Evolutionary conservation across 768 basidiomycete species (phyloP).

Genomic region (Suillus ampliporus): DNA sequence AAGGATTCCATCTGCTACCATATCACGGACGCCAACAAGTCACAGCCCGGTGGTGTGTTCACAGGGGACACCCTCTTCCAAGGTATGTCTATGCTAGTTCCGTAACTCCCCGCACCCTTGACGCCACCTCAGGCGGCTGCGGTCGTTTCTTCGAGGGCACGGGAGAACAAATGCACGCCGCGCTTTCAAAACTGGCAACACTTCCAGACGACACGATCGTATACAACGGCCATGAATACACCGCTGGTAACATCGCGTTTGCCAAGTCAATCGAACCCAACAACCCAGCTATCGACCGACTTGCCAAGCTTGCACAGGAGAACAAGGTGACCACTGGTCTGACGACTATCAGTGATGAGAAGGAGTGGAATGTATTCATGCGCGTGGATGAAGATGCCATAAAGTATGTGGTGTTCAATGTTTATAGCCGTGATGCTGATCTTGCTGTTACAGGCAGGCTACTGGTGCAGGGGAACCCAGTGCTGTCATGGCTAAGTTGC

Average conservation of each 20-base stretch:
- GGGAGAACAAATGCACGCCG: constrained; percentile 78
- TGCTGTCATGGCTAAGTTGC: constrained; percentile 72
- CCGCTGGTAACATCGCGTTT: constrained; percentile 73
- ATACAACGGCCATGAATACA: constrained; percentile 95
- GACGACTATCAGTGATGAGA: constrained; percentile 92
- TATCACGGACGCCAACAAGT: constrained; percentile 53
- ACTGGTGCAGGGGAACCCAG: constrained; percentile 50
- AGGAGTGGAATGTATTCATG: constrained; percentile 97
- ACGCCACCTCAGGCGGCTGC: constrained; percentile 62
- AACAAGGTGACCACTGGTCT: constrained; percentile 76
- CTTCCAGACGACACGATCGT: constrained; percentile 83
- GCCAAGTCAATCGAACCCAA: constrained; percentile 65
- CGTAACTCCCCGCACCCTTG: neutral
- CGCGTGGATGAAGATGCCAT: constrained; percentile 67
- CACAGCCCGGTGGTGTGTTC: constrained; percentile 79
- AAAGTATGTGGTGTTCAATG: constrained; percentile 49
- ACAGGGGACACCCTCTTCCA: constrained; percentile 94
- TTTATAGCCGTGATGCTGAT: neutral
- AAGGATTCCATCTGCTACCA: constrained; percentile 96
- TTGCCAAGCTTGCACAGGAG: constrained; percentile 60
- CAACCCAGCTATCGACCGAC: constrained; percentile 63
- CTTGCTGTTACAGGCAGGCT: constrained; percentile 48
- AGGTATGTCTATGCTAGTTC: constrained; percentile 24
- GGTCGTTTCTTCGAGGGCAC: constrained; percentile 95
- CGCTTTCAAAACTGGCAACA: constrained; percentile 67